Percentiles rank a stretch among this genome's conserved stretches.
Evolutionary conservation across 2,329 filamentous ascomycete genomes (phyloP).

Genomic region (Alternaria panax): DNA sequence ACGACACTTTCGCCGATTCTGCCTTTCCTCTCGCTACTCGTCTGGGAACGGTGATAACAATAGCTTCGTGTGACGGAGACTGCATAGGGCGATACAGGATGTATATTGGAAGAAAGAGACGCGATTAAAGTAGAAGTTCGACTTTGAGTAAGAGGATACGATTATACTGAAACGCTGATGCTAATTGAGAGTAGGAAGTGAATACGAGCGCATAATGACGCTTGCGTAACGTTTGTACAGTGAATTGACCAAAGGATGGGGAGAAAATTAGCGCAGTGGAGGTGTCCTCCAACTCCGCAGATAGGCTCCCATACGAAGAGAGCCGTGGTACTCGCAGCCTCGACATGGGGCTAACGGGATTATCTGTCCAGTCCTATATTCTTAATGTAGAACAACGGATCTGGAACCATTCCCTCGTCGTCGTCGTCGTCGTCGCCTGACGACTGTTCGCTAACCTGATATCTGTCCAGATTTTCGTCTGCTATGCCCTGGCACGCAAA

Average conservation of each 20-base stretch:
- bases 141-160: not conserved
- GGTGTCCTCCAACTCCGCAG: not conserved
- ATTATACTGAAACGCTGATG: not conserved
- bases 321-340: slow-evolving; percentile 21
- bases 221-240: not conserved
- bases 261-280: not conserved
- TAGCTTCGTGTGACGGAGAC: slow-evolving; percentile 4
- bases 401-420: slow-evolving; percentile 7
- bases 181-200: not conserved
- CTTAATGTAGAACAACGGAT: slow-evolving; percentile 16
- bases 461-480: slow-evolving; percentile 2
- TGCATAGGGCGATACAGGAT: not conserved
- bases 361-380: slow-evolving; percentile 13
- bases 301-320: not conserved
- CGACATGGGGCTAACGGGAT: slow-evolving; percentile 27
- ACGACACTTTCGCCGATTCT: slow-evolving; percentile 2
- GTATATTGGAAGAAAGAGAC: not conserved
- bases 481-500: slow-evolving; percentile 34
- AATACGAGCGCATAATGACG: not conserved
- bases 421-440: not conserved
- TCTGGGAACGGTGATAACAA: slow-evolving; percentile 9
- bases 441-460: not conserved
- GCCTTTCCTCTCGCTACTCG: slow-evolving; percentile 4
- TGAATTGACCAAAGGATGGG: not conserved
- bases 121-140: not conserved